Evolutionary conservation across 139 green algal genomes (phyloP).

Genomic region (Penium margaritaceum): DNA sequence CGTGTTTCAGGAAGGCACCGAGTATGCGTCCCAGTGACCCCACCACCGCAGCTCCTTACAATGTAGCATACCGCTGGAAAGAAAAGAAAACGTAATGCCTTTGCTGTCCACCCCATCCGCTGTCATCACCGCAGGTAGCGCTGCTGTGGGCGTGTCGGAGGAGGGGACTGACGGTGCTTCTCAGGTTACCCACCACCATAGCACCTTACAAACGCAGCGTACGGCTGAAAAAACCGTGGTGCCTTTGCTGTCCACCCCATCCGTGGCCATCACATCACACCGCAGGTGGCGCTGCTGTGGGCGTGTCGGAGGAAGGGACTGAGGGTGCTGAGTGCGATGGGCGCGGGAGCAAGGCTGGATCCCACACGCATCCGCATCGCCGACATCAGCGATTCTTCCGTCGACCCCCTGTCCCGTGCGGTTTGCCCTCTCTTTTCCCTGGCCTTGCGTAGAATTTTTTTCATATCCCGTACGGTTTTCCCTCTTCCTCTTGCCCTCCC

Average conservation of each 20-base stretch:
- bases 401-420: constrained; percentile 75
- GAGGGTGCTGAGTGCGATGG: constrained; percentile 69
- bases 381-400: constrained; percentile 71
- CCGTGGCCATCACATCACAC: too few species aligned
- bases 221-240: background rate
- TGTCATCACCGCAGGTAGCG: too few species aligned
- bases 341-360: constrained; percentile 82
- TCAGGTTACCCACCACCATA: background rate
- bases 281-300: constrained; percentile 60
- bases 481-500: background rate
- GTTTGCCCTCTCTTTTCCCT: too few species aligned
- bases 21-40: too few species aligned
- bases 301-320: constrained; percentile 70
- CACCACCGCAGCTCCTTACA: too few species aligned
- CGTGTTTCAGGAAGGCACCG: too few species aligned
- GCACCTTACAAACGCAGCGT: background rate
- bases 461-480: too few species aligned
- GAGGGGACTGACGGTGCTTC: background rate
- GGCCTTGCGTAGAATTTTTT: too few species aligned
- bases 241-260: background rate
- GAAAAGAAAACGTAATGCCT: too few species aligned
- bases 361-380: constrained; percentile 80
- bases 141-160: background rate
- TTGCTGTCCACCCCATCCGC: too few species aligned
- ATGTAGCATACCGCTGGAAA: too few species aligned